Percentiles rank a stretch among this genome's conserved stretches.
phyloP scores from a whole-genome alignment of 129 eudicot species.

The Gnaphalium uliginosum region DNA sequence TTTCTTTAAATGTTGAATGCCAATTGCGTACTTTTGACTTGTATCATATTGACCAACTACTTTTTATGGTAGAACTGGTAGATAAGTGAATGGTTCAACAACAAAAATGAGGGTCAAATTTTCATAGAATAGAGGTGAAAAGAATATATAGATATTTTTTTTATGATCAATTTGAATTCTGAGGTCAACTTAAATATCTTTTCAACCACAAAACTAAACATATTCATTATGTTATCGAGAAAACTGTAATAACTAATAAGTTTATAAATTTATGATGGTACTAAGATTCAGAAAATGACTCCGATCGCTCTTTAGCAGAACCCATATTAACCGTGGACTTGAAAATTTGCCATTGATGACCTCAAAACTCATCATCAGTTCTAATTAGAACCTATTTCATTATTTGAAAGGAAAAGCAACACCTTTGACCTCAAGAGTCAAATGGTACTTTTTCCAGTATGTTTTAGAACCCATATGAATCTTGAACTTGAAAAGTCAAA shows the following conservation, averaged over 20 bases:
- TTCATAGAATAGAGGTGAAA: not conserved
- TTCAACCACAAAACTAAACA: not conserved
- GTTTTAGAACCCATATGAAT: not conserved
- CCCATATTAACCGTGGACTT: not conserved
- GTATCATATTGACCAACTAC: constrained; percentile 4
- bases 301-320: not conserved
- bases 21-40: not conserved
- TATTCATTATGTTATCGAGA: not conserved
- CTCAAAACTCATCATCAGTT: not conserved
- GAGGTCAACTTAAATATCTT: not conserved
- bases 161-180: constrained; percentile 3
- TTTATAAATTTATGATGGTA: not conserved
- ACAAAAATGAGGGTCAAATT: not conserved
- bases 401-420: constrained; percentile 2
- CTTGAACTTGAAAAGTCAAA: not conserved
- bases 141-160: too few species aligned
- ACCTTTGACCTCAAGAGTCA: constrained; percentile 17
- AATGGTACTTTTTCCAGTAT: not conserved
- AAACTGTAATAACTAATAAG: not conserved
- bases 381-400: not conserved
- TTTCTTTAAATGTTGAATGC: not conserved
- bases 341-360: not conserved
- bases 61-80: not conserved
- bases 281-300: not conserved
- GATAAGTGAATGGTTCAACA: too few species aligned